Base-by-base conservation (phyloP, 179 eudicot genomes). In the Corrigiola litoralis region DNA sequence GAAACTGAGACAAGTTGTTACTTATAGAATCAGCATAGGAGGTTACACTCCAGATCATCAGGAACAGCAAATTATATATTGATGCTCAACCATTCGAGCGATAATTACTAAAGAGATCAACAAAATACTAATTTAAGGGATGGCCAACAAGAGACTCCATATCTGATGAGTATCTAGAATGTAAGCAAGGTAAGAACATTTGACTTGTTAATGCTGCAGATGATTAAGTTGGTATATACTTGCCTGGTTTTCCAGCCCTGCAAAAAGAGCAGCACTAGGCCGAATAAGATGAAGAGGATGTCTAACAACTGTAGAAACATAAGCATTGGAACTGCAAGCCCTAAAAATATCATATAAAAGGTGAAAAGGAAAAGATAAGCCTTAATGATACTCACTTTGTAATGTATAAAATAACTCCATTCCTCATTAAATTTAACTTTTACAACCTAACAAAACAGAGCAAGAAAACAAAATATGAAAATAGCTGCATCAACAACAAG, bases 241-340 rank as follows among this genome's bases (percentile, higher is more conserved):
- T 74, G 83, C 96, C 58, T 75, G 71, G 66, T 88, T 23, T 79
- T 88, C 96, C 96, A 88, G 16, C 96, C 96, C 96, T 88, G 84
- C 84, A 84, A 63, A 74, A 71, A 27, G 44, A 54, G 54, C 44
- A 61, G 16, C 9, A 37, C 6, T 33, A 51, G 9, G 33, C 13
- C 36, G 28, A 45, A 31, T 23, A 44, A 55, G 38, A 42, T n/a
- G 44, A 58, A n/a, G 20, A 45, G 17, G 50, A 34, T 31, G 8
- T 53, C 59, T n/a, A 34, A 25, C 20, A 63, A 46, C 21, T 24
- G 29, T 49, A 25, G 38, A 17, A 71, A 23, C 27, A 38, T 8
- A 53, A 36, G 56, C 65, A 58, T 44, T 1, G 40, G 38, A 63
- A 31, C 28, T 23, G 10, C 34, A n/a, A 4, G 36, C 42, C 6